A percentile compares a stretch with the other conserved stretches of the same genome.
These are phyloP conservation scores for Acanthamoeba sp. DNA, from an alignment of 208 protist species.

Conservation along the genomic window DNA sequence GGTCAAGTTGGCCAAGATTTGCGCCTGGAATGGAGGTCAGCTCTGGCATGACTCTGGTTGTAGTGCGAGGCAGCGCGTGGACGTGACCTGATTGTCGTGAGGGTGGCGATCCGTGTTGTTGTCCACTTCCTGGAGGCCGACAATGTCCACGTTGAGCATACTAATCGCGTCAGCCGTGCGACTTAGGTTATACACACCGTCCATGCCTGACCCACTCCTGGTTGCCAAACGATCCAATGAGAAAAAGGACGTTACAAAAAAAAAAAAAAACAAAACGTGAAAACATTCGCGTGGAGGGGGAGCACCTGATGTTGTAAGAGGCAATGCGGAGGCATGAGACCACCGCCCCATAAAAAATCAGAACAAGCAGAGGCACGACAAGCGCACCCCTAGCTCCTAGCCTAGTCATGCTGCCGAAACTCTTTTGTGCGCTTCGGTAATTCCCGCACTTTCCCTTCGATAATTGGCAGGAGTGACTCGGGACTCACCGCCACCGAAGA, in stretches of 20 bases:
- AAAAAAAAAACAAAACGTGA: no score
- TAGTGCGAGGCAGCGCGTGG: not conserved
- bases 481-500: no score
- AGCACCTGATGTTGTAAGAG: not conserved
- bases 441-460: not conserved
- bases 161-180: constrained; percentile 32
- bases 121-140: constrained; percentile 53
- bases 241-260: not conserved
- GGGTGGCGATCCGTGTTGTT: constrained; percentile 36
- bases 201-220: constrained; percentile 45
- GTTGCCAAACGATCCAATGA: no score
- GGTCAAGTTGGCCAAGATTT: constrained; percentile 8
- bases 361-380: not conserved
- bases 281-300: not conserved
- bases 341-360: not conserved
- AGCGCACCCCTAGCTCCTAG: not conserved
- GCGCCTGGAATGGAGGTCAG: not conserved
- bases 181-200: constrained; percentile 52
- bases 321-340: not conserved
- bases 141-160: not conserved
- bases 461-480: no score
- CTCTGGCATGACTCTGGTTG: no score
- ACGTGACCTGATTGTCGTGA: constrained; percentile 17
- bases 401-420: not conserved
- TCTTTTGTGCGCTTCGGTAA: not conserved